Evolutionary conservation across 2,329 filamentous ascomycete species (phyloP).

Genomic region (Exophiala xenobiotica): DNA sequence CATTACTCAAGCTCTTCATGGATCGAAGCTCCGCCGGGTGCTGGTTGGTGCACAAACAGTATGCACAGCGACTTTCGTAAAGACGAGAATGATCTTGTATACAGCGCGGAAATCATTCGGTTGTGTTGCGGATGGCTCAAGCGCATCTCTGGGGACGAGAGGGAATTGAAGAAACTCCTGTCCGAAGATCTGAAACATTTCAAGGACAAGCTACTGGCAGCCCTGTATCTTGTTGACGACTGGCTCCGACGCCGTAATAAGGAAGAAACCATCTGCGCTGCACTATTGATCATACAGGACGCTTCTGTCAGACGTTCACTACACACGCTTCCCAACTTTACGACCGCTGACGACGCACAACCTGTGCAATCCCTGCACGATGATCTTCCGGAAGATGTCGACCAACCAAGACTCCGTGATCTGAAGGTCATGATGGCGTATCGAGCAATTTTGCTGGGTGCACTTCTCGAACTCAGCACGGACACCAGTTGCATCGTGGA

Average conservation of each 20-base stretch:
- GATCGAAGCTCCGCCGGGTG: conserved; percentile 4
- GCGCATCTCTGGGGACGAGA: neutral
- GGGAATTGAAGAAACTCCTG: neutral
- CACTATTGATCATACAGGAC: neutral
- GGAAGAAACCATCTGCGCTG: conserved; percentile 1
- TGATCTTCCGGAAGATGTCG: neutral
- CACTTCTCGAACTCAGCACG: conserved; percentile 7
- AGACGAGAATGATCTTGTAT: conserved; percentile 5
- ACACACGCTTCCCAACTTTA: neutral
- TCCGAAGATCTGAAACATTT: neutral
- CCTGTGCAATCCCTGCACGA: neutral
- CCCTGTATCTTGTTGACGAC: conserved; percentile 8
- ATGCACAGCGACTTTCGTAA: conserved; percentile 6
- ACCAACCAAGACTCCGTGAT: neutral
- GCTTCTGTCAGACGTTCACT: neutral
- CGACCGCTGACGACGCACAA: neutral
- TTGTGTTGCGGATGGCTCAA: conserved; percentile 2
- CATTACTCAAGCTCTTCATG: conserved; percentile 14
- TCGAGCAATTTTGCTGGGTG: conserved; percentile 6
- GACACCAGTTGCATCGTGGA: conserved; percentile 9
- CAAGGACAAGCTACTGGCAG: conserved; percentile 5
- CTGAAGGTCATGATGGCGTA: conserved; percentile 2
- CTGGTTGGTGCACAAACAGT: conserved; percentile 2
- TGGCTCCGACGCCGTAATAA: conserved; percentile 3
- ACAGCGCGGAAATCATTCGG: neutral